Conservation (phyloP, 2,329 filamentous ascomycete species). For the Pestalotiopsis sp. region DNA sequence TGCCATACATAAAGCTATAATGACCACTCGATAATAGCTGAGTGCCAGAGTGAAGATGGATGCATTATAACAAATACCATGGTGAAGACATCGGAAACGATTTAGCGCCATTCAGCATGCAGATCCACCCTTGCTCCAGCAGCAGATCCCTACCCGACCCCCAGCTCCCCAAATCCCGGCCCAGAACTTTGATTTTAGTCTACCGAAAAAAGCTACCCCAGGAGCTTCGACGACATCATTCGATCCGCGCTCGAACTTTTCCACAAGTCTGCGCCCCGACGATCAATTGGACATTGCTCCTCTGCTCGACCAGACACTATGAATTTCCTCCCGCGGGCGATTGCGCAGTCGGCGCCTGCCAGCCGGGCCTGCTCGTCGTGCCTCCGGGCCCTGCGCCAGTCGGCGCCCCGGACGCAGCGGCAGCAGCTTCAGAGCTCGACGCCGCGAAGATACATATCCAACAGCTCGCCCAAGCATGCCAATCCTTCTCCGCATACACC, state of each 20-base stretch:
- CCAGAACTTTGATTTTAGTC: not conserved
- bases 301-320: slow-evolving; percentile 16
- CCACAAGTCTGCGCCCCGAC: not conserved
- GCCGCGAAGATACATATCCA: slow-evolving; percentile 28
- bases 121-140: too few species aligned
- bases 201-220: not conserved
- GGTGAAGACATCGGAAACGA: too few species aligned
- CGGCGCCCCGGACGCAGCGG: not conserved
- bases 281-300: not conserved
- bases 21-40: too few species aligned
- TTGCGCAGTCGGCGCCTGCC: slow-evolving; percentile 3
- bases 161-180: not conserved
- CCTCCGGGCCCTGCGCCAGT: slow-evolving; percentile 24
- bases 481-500: slow-evolving; percentile 18
- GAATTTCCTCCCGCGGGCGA: slow-evolving; percentile 17
- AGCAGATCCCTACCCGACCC: not conserved
- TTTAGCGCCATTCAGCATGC: too few species aligned
- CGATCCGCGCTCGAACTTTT: slow-evolving; percentile 1
- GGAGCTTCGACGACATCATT: slow-evolving; percentile 8
- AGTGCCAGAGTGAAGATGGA: too few species aligned
- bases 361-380: slow-evolving; percentile 34
- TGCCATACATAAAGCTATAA: too few species aligned
- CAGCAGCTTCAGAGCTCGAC: slow-evolving; percentile 13
- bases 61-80: too few species aligned
- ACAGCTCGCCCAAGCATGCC: slow-evolving; percentile 25